These are phyloP conservation scores for Datura wrightii DNA, from an alignment of 257 asterid genomes.

Conservation along the genomic window DNA sequence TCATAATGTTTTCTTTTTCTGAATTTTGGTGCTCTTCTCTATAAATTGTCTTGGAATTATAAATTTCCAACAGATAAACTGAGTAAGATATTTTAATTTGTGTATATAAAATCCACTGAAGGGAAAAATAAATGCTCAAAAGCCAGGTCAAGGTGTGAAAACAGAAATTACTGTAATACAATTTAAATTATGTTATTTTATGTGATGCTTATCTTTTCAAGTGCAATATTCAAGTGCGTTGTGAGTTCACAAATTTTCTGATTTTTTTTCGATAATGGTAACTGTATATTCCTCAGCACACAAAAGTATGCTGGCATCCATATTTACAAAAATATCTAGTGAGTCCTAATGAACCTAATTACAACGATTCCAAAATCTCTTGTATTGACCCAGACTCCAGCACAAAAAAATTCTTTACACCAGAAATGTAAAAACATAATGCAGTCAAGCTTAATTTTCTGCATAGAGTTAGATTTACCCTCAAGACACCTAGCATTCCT, in stretches of 20 bases:
- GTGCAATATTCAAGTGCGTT: background rate
- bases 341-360: no score
- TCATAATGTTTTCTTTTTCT: background rate
- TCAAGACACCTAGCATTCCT: no score
- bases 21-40: background rate
- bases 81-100: background rate
- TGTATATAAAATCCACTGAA: background rate
- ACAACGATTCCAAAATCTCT: no score
- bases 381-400: no score
- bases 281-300: no score
- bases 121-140: background rate
- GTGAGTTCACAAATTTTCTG: background rate
- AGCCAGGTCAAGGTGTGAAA: constrained; percentile 1
- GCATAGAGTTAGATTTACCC: no score
- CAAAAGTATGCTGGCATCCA: no score
- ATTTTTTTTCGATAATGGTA: no score
- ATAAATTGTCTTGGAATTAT: constrained; percentile 13
- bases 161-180: background rate
- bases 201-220: background rate
- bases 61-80: background rate
- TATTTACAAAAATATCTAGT: no score
- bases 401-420: no score
- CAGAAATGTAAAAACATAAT: no score
- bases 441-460: no score
- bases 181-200: constrained; percentile 21